A percentile compares a stretch with the other conserved stretches of the same genome.
phyloP scores from a whole-genome alignment of 345 rosid genomes.

The Melastoma malabathricum region DNA sequence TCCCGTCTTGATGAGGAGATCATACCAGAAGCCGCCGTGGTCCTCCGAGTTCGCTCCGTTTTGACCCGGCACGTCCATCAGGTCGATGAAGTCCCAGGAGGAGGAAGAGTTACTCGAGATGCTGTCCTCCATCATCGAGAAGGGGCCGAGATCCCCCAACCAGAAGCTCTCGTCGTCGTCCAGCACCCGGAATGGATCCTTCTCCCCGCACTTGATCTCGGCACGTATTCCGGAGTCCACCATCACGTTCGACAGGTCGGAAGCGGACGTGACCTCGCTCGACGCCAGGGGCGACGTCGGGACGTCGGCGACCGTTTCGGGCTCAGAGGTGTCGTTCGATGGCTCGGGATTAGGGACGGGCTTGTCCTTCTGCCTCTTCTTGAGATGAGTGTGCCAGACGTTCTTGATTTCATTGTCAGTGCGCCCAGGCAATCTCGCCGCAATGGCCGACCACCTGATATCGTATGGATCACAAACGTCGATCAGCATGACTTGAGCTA shows the following conservation, averaged over 20 bases:
- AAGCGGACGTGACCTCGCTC: slow-evolving; percentile 35
- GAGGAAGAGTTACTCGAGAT: not conserved
- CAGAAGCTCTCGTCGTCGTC: slow-evolving; percentile 58
- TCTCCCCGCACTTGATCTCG: slow-evolving; percentile 10
- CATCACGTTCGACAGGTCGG: slow-evolving; percentile 10
- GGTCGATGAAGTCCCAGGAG: not conserved
- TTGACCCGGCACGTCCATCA: not conserved
- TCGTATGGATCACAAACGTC: not conserved
- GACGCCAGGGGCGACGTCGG: slow-evolving; percentile 30
- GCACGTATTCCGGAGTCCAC: slow-evolving; percentile 11
- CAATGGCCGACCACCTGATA: slow-evolving; percentile 82
- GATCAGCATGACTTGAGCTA: too few relatives aligned
- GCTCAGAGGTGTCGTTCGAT: not conserved
- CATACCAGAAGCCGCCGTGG: slow-evolving; percentile 48
- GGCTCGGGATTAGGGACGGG: slow-evolving; percentile 14
- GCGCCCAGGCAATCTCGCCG: slow-evolving; percentile 68
- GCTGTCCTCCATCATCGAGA: slow-evolving; percentile 6
- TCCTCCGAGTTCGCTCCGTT: slow-evolving; percentile 6
- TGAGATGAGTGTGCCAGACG: slow-evolving; percentile 89
- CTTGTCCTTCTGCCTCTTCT: slow-evolving; percentile 43
- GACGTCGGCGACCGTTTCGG: not conserved
- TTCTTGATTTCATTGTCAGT: slow-evolving; percentile 89
- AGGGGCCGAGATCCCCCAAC: slow-evolving; percentile 27
- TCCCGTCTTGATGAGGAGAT: slow-evolving; percentile 35
- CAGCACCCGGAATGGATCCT: slow-evolving; percentile 18